Percentiles rank a stretch among this genome's conserved stretches.
Conservation (phyloP, 73 alveolate genomes). For the Paramecium caudatum region DNA sequence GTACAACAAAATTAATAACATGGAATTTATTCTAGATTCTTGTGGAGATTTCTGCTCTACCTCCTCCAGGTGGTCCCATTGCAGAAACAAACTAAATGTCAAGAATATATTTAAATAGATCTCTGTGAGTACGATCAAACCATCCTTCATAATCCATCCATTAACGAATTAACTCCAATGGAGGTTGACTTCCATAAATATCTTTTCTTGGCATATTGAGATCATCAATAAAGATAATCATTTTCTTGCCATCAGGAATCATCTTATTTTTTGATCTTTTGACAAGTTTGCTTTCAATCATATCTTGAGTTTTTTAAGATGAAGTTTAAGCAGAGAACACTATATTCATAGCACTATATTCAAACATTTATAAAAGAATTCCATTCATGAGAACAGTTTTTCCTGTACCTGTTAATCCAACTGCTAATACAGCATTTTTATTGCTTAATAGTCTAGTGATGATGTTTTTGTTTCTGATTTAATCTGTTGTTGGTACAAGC, state of each 20-base stretch:
- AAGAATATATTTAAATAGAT: conserved; percentile 79
- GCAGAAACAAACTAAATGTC: conserved; percentile 94
- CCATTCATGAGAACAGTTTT: conserved; percentile 96
- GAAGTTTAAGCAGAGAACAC: conserved; percentile 98
- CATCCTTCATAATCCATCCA: conserved; percentile 99
- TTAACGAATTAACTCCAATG: conserved; percentile 97
- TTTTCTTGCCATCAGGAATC: conserved; percentile 97
- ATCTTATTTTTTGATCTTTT: conserved; percentile 97
- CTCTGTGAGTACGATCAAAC: conserved; percentile 87
- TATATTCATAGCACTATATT: conserved; percentile 89
- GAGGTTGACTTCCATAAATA: conserved; percentile 98
- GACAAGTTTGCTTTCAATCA: conserved; percentile 97
- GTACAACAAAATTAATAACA: conserved; percentile 84
- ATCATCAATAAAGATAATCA: conserved; percentile 98
- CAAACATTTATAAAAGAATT: conserved; percentile 60
- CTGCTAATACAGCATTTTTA: conserved; percentile 84
- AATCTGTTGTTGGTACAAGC: conserved; percentile 96
- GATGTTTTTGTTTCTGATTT: conserved; percentile 90
- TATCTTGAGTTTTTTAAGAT: conserved; percentile 93
- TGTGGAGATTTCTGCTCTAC: conserved; percentile 92
- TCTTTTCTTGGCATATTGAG: conserved; percentile 99
- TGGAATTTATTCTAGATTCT: conserved; percentile 87
- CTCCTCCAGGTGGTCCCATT: conserved; percentile 99
- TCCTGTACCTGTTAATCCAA: conserved; percentile 99
- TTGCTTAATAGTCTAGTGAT: conserved; percentile 52